Conservation (phyloP, 805 yeast genomes). For the Suhomyces canberraensis region DNA sequence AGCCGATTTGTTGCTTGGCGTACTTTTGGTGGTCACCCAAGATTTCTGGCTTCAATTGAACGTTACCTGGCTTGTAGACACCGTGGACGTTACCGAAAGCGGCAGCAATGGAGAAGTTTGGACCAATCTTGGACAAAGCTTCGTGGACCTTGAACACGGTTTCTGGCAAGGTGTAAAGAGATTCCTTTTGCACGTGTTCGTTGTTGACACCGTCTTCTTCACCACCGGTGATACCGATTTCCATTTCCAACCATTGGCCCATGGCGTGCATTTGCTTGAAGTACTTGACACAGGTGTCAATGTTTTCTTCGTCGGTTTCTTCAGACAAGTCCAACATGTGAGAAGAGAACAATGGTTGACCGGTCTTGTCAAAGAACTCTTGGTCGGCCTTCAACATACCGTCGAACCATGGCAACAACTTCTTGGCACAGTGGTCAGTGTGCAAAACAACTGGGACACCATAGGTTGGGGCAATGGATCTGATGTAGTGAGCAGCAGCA, state of each 20-base stretch:
- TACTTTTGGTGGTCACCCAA: conserved; percentile 93
- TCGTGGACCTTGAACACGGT: conserved; percentile 89
- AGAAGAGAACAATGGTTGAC: conserved; percentile 96
- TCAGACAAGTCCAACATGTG: conserved; percentile 98
- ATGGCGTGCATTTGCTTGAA: conserved; percentile 90
- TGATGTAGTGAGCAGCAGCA: conserved; percentile 97
- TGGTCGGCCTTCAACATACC: conserved; percentile 98
- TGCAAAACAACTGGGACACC: conserved; percentile 96
- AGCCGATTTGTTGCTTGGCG: conserved; percentile 65
- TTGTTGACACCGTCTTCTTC: conserved; percentile 99
- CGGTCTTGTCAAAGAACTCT: conserved; percentile 79
- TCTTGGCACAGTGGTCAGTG: conserved; percentile 98
- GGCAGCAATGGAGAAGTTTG: conserved; percentile 99
- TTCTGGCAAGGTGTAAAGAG: conserved; percentile 92
- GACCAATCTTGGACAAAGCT: conserved; percentile 86
- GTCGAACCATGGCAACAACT: conserved; percentile 96
- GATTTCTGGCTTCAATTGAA: conserved; percentile 84
- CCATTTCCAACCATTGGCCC: conserved; percentile 99
- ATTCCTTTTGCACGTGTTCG: conserved; percentile 83
- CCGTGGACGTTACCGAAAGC: conserved; percentile 99
- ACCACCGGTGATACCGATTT: conserved; percentile 99
- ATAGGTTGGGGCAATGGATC: conserved; percentile 93
- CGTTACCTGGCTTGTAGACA: conserved; percentile 99
- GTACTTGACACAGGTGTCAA: conserved; percentile 89
- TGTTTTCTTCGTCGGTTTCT: conserved; percentile 95